Base-by-base conservation (phyloP, 148 eudicot genomes). In the Heliamphora exappendiculata region DNA sequence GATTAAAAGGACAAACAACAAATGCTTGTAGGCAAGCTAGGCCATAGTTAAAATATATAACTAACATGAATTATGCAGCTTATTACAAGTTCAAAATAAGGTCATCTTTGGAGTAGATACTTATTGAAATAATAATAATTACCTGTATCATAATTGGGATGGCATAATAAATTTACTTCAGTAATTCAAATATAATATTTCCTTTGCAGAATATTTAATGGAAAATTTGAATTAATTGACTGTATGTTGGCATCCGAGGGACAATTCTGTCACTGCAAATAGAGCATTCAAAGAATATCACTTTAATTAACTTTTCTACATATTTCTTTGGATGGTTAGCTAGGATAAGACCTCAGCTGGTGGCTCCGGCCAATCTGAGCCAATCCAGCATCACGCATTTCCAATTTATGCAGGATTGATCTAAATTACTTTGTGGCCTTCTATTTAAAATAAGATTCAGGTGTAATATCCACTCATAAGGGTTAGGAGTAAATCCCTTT, bases 81-180 rank as follows among this genome's bases (percentile, higher is more conserved):
- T 29, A 26, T 17, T 17, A 74, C 67, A 44, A 74, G 29, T 42
- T 59, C 53, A 67, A 70, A 70, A 29, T 70, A 70, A 45, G 55
- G 28, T 16, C 10, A 17, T 51, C 34, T 31, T 71, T 34, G 42
- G 44, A 31, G 42, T 31, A 19, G 19, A 24, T 22, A 42, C n/a
- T 68, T 44, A 14, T 24, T 13, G 49, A 67, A 4, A 67, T 12
- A 51, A 9, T 67, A 29, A 11, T 14, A 60, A 28, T 6, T 28
- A 37, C 13, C 37, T 0, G 28, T 64, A 36, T n/a, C 67, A 63
- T 34, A n/a, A 47, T 47, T 47, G 50, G 50, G 50, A 11, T 11
- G 12, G 13, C 50, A 12, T 47, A 11, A 8, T 11, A 47, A 47
- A 47, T 0, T 47, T 11, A 7, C n/a, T n/a, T n/a, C n/a, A n/a